A percentile compares a stretch with the other conserved stretches of the same genome.
Conservation (phyloP, 192 early-diverging fungal genomes). For the Coemansia sp. region DNA sequence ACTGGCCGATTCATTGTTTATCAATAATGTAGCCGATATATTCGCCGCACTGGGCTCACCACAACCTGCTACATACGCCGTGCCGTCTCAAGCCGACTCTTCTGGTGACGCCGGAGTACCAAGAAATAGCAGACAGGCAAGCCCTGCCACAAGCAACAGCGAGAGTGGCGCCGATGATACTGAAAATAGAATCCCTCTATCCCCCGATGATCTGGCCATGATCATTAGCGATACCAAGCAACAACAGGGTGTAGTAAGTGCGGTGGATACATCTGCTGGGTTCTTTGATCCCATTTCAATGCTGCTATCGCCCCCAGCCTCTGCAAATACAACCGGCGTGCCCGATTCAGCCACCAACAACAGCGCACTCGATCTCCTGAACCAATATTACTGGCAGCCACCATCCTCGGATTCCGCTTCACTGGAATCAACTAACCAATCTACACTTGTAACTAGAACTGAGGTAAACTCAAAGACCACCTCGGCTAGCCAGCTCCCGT, state of each 20-base stretch:
- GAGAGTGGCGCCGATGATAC: conserved; percentile 27
- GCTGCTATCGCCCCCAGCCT: conserved; percentile 28
- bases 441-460: too few species aligned
- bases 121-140: conserved; percentile 25
- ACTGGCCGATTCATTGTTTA: conserved; percentile 4
- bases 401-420: too few species aligned
- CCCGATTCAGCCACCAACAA: background rate
- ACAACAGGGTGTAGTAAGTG: background rate
- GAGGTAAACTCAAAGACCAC: too few species aligned
- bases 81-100: conserved; percentile 1
- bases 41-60: conserved; percentile 13
- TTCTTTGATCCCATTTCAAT: conserved; percentile 28
- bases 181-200: conserved; percentile 5
- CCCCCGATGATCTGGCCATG: conserved; percentile 18
- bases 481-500: conserved; percentile 1
- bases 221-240: conserved; percentile 9
- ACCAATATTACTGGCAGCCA: conserved; percentile 7
- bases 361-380: background rate
- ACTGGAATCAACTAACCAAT: too few species aligned
- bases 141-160: conserved; percentile 32
- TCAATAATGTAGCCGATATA: conserved; percentile 37
- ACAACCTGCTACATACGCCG: background rate
- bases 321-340: conserved; percentile 2
- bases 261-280: background rate
- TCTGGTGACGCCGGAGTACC: conserved; percentile 34